Evolutionary conservation across 2,329 filamentous ascomycete genomes (phyloP).

Genomic region (Colletotrichum sublineola): DNA sequence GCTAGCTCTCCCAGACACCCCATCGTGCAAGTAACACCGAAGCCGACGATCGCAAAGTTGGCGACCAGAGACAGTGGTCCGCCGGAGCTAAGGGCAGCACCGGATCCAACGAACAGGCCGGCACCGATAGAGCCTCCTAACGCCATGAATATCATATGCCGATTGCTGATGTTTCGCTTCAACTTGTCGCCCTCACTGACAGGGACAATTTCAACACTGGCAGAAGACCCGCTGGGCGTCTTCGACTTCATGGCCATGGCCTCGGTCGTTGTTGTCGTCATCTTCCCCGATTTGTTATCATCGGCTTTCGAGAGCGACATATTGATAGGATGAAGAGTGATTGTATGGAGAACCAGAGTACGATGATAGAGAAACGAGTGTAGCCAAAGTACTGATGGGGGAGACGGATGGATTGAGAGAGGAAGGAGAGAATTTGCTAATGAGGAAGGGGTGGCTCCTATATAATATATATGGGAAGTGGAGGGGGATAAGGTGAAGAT

Average conservation of each 20-base stretch:
- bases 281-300: background rate
- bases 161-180: constrained; percentile 48
- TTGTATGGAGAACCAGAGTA: background rate
- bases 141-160: constrained; percentile 54
- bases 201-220: background rate
- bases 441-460: background rate
- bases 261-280: constrained; percentile 3
- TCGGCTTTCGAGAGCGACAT: background rate
- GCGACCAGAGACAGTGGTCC: constrained; percentile 50
- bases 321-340: background rate
- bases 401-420: background rate
- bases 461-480: background rate
- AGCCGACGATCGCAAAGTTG: constrained; percentile 50
- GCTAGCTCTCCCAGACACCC: constrained; percentile 49
- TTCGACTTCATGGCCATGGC: background rate
- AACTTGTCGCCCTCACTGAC: constrained; percentile 40
- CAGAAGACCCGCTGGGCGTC: constrained; percentile 7
- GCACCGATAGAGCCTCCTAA: constrained; percentile 54
- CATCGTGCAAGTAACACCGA: constrained; percentile 51
- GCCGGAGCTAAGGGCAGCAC: constrained; percentile 49
- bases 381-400: background rate
- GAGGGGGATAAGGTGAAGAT: background rate
- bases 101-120: constrained; percentile 52
- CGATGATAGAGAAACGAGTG: background rate
- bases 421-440: background rate